A percentile compares a stretch with the other conserved stretches of the same genome.
phyloP scores from a whole-genome alignment of 345 rosid genomes.

The Gossypium turneri region DNA sequence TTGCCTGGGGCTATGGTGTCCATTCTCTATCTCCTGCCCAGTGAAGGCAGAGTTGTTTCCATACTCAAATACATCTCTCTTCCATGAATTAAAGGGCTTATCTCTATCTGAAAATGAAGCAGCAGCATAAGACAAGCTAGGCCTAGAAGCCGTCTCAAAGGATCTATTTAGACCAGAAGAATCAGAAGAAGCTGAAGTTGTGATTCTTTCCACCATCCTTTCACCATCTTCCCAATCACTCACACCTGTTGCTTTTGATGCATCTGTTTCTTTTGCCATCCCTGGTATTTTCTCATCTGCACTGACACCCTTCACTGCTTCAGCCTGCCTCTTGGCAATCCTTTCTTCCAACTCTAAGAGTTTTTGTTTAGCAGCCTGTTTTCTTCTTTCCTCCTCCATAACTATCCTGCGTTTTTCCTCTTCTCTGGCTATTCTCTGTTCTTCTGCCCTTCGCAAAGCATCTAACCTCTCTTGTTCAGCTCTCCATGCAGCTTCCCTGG shows the following conservation, averaged over 20 bases:
- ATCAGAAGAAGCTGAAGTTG: conserved; percentile 69
- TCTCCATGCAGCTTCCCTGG: conserved; percentile 84
- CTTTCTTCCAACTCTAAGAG: conserved; percentile 89
- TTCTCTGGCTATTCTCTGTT: conserved; percentile 80
- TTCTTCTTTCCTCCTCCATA: conserved; percentile 94
- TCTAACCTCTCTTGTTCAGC: conserved; percentile 81
- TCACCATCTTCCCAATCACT: conserved; percentile 88
- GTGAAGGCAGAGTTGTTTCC: conserved; percentile 47
- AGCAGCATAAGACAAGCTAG: conserved; percentile 54
- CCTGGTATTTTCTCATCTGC: conserved; percentile 48
- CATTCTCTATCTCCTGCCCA: conserved; percentile 48
- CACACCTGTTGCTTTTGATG: conserved; percentile 37
- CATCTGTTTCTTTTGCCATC: conserved; percentile 42
- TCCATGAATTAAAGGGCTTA: conserved; percentile 56
- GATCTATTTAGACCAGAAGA: conserved; percentile 49
- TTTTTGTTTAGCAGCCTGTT: conserved; percentile 90
- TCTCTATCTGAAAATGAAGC: conserved; percentile 49
- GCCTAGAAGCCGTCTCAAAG: conserved; percentile 41
- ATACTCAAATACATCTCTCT: conserved; percentile 64
- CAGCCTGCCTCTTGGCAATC: conserved; percentile 83
- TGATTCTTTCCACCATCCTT: conserved; percentile 85
- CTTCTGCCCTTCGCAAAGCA: conserved; percentile 66
- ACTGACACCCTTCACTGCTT: conserved; percentile 39
- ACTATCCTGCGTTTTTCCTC: conserved; percentile 73
- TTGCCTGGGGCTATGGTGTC: conserved; percentile 43